Conservation (phyloP, 768 basidiomycete species). For the Piloderma croceum region DNA sequence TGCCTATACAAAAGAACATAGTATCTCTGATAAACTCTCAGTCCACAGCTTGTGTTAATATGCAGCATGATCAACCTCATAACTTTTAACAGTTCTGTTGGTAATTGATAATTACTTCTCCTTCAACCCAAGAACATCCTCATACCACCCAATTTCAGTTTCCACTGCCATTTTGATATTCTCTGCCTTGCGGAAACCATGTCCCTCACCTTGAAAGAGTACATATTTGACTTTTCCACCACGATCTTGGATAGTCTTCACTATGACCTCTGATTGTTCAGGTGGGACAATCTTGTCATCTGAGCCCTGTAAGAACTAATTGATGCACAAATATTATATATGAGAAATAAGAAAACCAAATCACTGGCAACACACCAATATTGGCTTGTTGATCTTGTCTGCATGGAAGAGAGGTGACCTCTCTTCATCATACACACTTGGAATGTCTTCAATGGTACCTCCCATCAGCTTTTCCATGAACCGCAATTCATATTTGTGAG, state of each 20-base stretch:
- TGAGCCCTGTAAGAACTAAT: slow-evolving; percentile 64
- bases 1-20: neutral
- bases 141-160: slow-evolving; percentile 50
- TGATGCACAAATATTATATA: slow-evolving; percentile 8
- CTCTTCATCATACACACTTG: slow-evolving; percentile 50
- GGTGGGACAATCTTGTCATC: slow-evolving; percentile 63
- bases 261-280: slow-evolving; percentile 55
- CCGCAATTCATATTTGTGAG: slow-evolving; percentile 67
- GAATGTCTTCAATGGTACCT: slow-evolving; percentile 45
- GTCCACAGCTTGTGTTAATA: neutral
- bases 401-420: slow-evolving; percentile 63
- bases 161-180: slow-evolving; percentile 50
- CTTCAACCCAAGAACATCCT: slow-evolving; percentile 35
- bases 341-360: neutral
- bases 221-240: slow-evolving; percentile 55
- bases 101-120: neutral
- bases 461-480: slow-evolving; percentile 64
- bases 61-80: neutral
- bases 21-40: neutral
- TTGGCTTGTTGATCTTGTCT: slow-evolving; percentile 52
- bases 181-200: slow-evolving; percentile 54
- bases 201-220: slow-evolving; percentile 60
- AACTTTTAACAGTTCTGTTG: neutral
- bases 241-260: slow-evolving; percentile 43
- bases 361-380: slow-evolving; percentile 47